phyloP scores from a whole-genome alignment of 2,329 filamentous ascomycete species.

The Pseudocercospora pini-densiflorae region DNA sequence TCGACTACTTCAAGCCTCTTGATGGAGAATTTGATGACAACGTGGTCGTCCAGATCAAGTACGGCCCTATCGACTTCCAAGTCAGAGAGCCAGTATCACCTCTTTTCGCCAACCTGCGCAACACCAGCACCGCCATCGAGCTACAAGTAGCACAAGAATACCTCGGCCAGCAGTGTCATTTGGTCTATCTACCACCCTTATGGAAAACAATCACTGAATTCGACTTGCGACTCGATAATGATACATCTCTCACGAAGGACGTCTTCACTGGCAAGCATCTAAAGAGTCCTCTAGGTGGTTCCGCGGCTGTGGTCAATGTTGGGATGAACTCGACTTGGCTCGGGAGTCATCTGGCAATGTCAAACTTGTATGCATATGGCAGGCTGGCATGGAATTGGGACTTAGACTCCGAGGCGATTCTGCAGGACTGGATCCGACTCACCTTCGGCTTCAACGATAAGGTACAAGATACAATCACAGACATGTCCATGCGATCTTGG shows the following conservation, averaged over 20 bases:
- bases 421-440: constrained; percentile 70
- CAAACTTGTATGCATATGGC: constrained; percentile 73
- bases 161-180: constrained; percentile 70
- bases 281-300: constrained; percentile 62
- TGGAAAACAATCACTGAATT: constrained; percentile 73
- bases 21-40: constrained; percentile 72
- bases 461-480: constrained; percentile 63
- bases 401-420: constrained; percentile 52
- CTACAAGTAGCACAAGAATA: constrained; percentile 72
- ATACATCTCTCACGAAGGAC: constrained; percentile 61
- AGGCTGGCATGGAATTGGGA: constrained; percentile 68
- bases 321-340: constrained; percentile 70
- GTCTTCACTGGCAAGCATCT: constrained; percentile 66
- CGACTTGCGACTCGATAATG: constrained; percentile 65
- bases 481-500: constrained; percentile 72
- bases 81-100: constrained; percentile 70
- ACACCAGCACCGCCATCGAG: constrained; percentile 63
- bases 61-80: constrained; percentile 75
- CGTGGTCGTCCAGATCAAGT: constrained; percentile 74
- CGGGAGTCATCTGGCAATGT: constrained; percentile 71
- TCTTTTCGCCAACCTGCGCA: constrained; percentile 60
- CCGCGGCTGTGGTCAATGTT: constrained; percentile 69
- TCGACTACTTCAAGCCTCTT: constrained; percentile 67
- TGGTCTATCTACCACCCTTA: constrained; percentile 69
- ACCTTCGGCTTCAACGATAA: constrained; percentile 63